Base-by-base conservation (phyloP, 768 basidiomycete genomes). In the Rickenella mellea region DNA sequence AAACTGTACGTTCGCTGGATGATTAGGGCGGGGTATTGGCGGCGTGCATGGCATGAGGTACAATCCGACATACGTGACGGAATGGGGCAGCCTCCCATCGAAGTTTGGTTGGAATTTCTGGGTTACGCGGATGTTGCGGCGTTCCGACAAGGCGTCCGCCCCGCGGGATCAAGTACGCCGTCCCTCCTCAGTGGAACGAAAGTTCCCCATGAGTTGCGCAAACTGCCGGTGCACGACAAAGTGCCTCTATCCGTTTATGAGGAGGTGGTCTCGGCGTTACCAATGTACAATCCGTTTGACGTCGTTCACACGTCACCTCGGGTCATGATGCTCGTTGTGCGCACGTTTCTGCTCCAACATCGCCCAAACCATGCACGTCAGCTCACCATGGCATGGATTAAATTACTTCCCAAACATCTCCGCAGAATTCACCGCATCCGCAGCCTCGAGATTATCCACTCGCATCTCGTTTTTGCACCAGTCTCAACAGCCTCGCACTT, bases 21-120 rank as follows among this genome's bases (percentile, higher is more conserved):
- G 40, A 63, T 84, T 33, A 65, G 69, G 35, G 63, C 65, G 3
- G 80, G 75, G 6, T 57, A 54, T 31, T 84, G 81, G 80, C 55
- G 67, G 9, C 56, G 65, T 19, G 83, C 80, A 17, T 83, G 78
- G 78, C 49, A 50, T 11, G 62, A 65, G 37, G 62, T 67, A 44
- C 43, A 47, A 36, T 40, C 45, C 46, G 42, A 37, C 22, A 33
- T 43, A 44, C 22, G 50, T 22, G 29, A 45, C 19, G 41, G 28
- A 5, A 24, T 22, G 8, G 19, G 41, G 50, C 20, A 24, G 44
- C 19, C 73, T 70, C 21, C 61, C 75, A 21, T 53, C 60, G 4
- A 56, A 5, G 29, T 84, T 39, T 83, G 79, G 81, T 44, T 75
- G 32, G 80, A 84, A 47, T 73, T 84, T 48, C 71, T 76, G 49